These are phyloP conservation scores for Chalaropsis thielavioides DNA, from an alignment of 2,329 filamentous ascomycete genomes.

Conservation along the genomic window DNA sequence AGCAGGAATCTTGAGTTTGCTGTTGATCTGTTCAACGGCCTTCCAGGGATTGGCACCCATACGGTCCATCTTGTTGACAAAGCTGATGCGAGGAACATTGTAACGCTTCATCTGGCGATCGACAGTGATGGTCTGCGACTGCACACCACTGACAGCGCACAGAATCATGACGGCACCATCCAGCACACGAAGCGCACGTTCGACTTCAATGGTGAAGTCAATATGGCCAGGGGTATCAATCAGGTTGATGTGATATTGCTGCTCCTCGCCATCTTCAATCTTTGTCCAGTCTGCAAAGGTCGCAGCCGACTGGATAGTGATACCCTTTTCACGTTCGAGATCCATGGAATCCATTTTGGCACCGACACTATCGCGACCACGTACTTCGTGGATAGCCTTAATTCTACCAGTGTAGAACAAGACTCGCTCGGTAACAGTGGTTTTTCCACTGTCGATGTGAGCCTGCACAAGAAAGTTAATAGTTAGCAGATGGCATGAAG, in stretches of 20 bases:
- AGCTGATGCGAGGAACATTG: conserved; percentile 87
- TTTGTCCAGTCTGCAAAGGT: conserved; percentile 97
- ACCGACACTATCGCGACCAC: conserved; percentile 84
- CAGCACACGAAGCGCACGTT: conserved; percentile 82
- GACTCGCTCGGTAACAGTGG: conserved; percentile 87
- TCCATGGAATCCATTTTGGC: conserved; percentile 99
- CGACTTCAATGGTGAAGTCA: conserved; percentile 97
- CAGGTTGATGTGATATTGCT: conserved; percentile 93
- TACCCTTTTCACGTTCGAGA: conserved; percentile 79
- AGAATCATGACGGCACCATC: conserved; percentile 98
- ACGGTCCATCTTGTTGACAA: conserved; percentile 99
- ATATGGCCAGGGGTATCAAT: conserved; percentile 98
- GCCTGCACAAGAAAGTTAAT: conserved; percentile 39
- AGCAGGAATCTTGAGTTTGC: conserved; percentile 83
- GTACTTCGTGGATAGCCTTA: conserved; percentile 91
- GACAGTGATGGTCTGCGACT: conserved; percentile 95
- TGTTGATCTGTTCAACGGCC: conserved; percentile 92
- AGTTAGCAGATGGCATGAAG: conserved; percentile 1
- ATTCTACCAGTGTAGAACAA: conserved; percentile 97
- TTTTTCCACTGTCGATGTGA: conserved; percentile 98
- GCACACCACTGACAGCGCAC: conserved; percentile 91
- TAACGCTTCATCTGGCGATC: conserved; percentile 98
- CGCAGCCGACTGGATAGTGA: conserved; percentile 94
- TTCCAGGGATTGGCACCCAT: conserved; percentile 98
- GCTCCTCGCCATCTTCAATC: conserved; percentile 65